These are phyloP conservation scores for Ogataea methanolica DNA, from an alignment of 805 yeast genomes.

Conservation along the genomic window DNA sequence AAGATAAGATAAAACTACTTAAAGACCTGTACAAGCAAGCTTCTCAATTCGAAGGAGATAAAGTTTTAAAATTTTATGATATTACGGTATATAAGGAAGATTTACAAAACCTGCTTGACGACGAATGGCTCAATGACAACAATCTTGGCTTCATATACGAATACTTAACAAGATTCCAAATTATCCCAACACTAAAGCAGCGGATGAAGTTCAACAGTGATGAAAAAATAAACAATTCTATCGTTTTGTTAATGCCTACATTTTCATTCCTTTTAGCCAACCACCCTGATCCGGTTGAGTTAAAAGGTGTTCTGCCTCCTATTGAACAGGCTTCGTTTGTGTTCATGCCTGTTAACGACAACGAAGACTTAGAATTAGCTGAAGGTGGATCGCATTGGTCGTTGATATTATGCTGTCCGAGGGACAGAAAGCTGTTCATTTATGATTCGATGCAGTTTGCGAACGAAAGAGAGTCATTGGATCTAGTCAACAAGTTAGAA, in stretches of 20 bases:
- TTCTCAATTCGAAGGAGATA: constrained; percentile 18
- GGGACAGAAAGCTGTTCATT: constrained; percentile 44
- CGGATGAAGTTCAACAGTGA: constrained; percentile 22
- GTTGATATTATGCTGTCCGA: constrained; percentile 46
- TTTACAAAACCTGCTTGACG: constrained; percentile 50
- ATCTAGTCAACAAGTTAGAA: constrained; percentile 29
- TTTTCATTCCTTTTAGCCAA: constrained; percentile 58
- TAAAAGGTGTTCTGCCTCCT: constrained; percentile 43
- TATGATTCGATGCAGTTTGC: constrained; percentile 56
- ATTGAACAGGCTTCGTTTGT: constrained; percentile 43
- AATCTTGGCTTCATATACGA: constrained; percentile 62
- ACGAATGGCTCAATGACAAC: constrained; percentile 73
- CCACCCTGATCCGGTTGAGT: constrained; percentile 37
- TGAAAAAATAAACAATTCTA: constrained; percentile 27
- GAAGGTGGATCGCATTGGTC: constrained; percentile 82
- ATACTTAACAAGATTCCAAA: constrained; percentile 36
- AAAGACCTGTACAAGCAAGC: constrained; percentile 11
- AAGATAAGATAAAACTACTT: constrained; percentile 14
- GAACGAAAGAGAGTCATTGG: constrained; percentile 34
- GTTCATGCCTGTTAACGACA: constrained; percentile 66
- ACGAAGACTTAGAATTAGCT: constrained; percentile 50
- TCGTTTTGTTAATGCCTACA: constrained; percentile 51
- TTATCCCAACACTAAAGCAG: constrained; percentile 22
- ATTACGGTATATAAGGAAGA: constrained; percentile 58
- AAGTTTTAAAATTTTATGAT: constrained; percentile 48